These are phyloP conservation scores for Nakaseomyces bracarensis DNA, from an alignment of 1,139 yeast species.

Conservation along the genomic window DNA sequence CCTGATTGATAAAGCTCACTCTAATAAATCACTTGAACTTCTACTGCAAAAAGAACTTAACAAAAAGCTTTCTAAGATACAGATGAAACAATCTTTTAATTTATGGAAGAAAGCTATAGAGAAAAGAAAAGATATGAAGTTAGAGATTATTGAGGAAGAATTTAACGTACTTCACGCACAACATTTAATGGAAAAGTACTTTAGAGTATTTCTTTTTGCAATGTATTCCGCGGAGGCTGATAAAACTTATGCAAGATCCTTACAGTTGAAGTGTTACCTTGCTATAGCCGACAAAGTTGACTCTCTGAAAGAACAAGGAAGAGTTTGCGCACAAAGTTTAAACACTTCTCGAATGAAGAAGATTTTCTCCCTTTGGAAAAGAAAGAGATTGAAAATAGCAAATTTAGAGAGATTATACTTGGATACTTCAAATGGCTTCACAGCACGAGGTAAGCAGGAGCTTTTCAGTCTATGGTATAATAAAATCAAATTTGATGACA, in stretches of 20 bases:
- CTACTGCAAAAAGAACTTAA: background rate
- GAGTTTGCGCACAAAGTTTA: too few relatives aligned
- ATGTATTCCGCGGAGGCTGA: constrained; percentile 1
- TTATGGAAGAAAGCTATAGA: background rate
- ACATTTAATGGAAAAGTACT: background rate
- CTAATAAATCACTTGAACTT: background rate
- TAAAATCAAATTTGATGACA: background rate
- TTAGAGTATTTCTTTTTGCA: background rate
- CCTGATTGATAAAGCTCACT: background rate
- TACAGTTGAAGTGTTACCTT: background rate
- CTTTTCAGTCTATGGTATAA: background rate
- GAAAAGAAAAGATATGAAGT: background rate
- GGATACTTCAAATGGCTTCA: background rate
- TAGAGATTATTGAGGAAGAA: background rate
- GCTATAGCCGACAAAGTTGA: background rate
- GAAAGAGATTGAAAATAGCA: background rate
- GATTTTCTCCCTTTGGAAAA: background rate
- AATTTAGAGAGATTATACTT: background rate
- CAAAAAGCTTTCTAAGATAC: background rate
- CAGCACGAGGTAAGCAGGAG: background rate
- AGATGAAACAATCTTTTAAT: background rate
- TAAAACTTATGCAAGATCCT: constrained; percentile 1
- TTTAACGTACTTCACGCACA: background rate
- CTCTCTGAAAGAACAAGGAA: background rate
- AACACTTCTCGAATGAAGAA: background rate